Evolutionary conservation across 441 rosid genomes (phyloP).

Genomic region (Capsella rubella): DNA sequence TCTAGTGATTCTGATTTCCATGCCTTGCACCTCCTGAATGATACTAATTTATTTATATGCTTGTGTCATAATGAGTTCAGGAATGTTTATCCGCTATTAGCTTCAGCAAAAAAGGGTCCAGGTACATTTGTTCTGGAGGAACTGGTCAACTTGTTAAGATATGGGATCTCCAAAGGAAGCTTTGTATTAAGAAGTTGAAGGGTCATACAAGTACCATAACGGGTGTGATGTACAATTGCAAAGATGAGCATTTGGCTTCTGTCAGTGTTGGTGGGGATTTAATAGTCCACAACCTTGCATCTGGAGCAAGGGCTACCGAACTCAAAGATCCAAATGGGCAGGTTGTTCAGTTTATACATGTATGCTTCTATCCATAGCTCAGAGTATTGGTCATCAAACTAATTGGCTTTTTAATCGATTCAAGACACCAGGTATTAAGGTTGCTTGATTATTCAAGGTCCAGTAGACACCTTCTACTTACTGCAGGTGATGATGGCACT

Average conservation of each 20-base stretch:
- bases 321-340: constrained; percentile 92
- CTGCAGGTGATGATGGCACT: constrained; percentile 99
- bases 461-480: constrained; percentile 88
- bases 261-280: constrained; percentile 88
- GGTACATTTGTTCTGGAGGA: constrained; percentile 96
- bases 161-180: constrained; percentile 95
- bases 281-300: constrained; percentile 91
- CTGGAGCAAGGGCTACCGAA: constrained; percentile 86
- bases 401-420: constrained; percentile 52
- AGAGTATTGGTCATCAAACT: constrained; percentile 27
- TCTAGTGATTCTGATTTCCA: constrained; percentile 3
- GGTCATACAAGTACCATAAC: constrained; percentile 90
- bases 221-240: constrained; percentile 92
- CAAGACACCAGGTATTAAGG: constrained; percentile 88
- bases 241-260: constrained; percentile 97
- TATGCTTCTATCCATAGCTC: constrained; percentile 18
- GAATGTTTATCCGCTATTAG: constrained; percentile 83
- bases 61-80: constrained; percentile 51
- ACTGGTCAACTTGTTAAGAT: constrained; percentile 87
- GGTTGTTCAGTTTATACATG: constrained; percentile 69
- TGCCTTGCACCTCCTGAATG: constrained; percentile 9
- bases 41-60: not conserved
- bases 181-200: constrained; percentile 91
- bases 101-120: constrained; percentile 89
- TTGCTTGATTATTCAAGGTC: constrained; percentile 94